Percentiles rank a stretch among this genome's conserved stretches.
These are phyloP conservation scores for Wickerhamomyces ciferrii DNA, from an alignment of 805 yeast genomes.

Conservation along the genomic window DNA sequence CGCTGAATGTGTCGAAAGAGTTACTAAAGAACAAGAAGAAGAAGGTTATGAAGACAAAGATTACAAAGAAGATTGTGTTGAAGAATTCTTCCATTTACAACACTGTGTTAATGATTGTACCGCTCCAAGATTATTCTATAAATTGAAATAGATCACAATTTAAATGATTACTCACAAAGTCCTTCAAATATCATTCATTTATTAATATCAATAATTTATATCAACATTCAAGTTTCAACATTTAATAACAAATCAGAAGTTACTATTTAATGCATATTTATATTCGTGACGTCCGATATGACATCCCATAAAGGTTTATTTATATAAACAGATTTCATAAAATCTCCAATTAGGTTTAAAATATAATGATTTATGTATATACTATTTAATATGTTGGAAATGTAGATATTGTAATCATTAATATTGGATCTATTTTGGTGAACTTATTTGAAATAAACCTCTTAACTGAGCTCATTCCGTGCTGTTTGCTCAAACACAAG, in stretches of 20 bases:
- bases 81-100: slow-evolving; percentile 95
- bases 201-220: no score
- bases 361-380: neutral
- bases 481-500: no score
- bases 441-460: no score
- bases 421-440: no score
- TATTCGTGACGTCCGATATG: neutral
- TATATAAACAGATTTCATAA: neutral
- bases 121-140: slow-evolving; percentile 84
- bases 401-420: neutral
- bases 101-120: slow-evolving; percentile 90
- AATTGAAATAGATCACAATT: slow-evolving; percentile 70
- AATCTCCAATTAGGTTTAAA: neutral
- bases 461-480: no score
- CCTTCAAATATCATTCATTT: no score
- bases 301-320: neutral
- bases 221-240: neutral
- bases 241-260: neutral
- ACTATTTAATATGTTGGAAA: neutral
- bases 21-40: slow-evolving; percentile 79
- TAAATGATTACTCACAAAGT: no score
- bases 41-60: slow-evolving; percentile 73
- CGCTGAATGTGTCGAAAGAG: slow-evolving; percentile 94
- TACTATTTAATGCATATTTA: neutral
- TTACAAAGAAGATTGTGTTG: slow-evolving; percentile 96